Conservation (phyloP, 345 rosid species). For the Eucalyptus cladocalyx region DNA sequence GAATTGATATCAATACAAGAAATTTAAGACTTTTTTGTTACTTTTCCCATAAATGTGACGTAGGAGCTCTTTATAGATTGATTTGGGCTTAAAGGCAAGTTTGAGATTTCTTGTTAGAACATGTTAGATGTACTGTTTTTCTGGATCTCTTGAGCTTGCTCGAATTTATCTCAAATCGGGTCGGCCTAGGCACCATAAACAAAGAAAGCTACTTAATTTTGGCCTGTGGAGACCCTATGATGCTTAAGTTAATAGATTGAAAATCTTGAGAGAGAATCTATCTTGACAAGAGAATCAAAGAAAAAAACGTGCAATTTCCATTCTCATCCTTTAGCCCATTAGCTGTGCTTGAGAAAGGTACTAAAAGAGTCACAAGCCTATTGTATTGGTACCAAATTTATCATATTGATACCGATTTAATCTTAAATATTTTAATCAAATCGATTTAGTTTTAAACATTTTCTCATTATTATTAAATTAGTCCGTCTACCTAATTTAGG, state of each 20-base stretch:
- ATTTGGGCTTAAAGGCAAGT: neutral
- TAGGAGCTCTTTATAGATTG: neutral
- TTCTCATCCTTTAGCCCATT: neutral
- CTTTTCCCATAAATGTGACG: neutral
- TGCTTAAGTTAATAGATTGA: neutral
- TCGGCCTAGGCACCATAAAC: neutral
- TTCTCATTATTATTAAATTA: too few relatives aligned
- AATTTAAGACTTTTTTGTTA: neutral
- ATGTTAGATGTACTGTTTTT: neutral
- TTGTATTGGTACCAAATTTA: too few relatives aligned
- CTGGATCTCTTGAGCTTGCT: neutral
- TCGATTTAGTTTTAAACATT: too few relatives aligned
- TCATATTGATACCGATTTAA: fast-evolving
- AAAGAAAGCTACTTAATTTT: neutral
- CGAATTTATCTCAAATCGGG: neutral
- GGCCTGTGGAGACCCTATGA: neutral
- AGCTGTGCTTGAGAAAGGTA: neutral
- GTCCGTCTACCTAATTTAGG: too few relatives aligned
- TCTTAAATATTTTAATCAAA: too few relatives aligned
- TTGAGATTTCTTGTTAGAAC: neutral
- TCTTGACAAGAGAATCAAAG: neutral
- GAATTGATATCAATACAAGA: neutral
- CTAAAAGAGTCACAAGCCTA: too few relatives aligned
- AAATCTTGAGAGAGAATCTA: too few relatives aligned
- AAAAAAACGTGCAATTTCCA: neutral